Evolutionary conservation across 345 rosid species (phyloP), one percentile per base, ranked within the genome.

Genomic region (Brassica cretica): DNA sequence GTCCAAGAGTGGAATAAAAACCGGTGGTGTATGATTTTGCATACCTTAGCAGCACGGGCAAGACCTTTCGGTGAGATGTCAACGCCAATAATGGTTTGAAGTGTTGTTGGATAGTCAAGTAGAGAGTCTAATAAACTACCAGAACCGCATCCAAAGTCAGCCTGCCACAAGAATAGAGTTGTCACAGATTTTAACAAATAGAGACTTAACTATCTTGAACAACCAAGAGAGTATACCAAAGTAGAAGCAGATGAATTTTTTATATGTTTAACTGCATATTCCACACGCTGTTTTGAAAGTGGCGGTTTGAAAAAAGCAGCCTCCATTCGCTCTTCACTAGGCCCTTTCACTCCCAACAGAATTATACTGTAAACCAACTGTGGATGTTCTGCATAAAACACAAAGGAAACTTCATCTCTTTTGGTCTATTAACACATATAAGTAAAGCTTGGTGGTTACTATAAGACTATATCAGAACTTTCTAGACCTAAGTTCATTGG

Each of bases 61-160:
- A 95, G 97, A 82, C 93, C 80, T 76, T 93, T 95, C 9, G 18
- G 82, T 37, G 98, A 95, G 68, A 92, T 81, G 85, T 95, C 99
- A 74, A 93, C 90, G 9, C 99, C 98, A 15, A 84, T 91, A 72
- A 91, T 81, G 80, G 83, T 87, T 82, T 87, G 84, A 76, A 94
- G 84, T 16, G 97, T 77, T 53, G 89, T 89, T 55, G 91, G 86
- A 82, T 87, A 86, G 78, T 92, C 92, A 81, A 94, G 83, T 62
- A 94, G 77, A 67, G 97, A 89, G 66, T 91, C 89, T 82, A 92
- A 76, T 72, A 92, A 85, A 82, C 98, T 92, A 79, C 98, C 98
- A 44, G 98, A 88, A 68, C 97, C 94, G 68, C 97, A 94, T 58
- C 98, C 98, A 84, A 90, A 91, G 80, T 94, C 98, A 85, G 86